Evolutionary conservation across 2,329 filamentous ascomycete species (phyloP).

Genomic region (Ophiostoma perfectum): DNA sequence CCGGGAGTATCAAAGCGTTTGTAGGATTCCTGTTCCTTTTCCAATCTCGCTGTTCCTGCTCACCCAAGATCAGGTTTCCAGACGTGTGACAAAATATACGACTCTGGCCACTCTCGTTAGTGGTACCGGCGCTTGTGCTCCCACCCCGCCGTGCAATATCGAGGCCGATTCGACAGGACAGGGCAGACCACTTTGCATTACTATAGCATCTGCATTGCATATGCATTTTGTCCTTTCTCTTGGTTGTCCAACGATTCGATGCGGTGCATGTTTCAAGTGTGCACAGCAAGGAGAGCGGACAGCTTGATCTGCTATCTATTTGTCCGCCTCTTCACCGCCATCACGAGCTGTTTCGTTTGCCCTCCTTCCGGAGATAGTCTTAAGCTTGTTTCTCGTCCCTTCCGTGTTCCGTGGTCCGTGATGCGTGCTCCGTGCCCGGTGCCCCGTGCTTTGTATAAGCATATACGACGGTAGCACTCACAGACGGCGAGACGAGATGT

Average conservation of each 20-base stretch:
- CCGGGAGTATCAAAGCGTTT: too few species aligned
- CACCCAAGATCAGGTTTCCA: neutral
- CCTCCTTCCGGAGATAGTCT: neutral
- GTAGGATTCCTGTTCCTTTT: too few species aligned
- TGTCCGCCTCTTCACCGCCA: neutral
- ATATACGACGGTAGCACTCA: neutral
- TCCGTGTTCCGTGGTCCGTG: neutral
- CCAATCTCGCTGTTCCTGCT: neutral
- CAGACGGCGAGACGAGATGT: neutral
- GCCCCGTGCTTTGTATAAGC: too few species aligned
- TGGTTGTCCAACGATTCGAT: too few species aligned
- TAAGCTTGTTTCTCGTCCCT: neutral
- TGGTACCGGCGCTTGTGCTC: neutral
- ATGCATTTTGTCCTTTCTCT: too few species aligned
- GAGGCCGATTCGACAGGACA: too few species aligned
- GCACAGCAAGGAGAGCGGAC: too few species aligned
- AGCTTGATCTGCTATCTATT: neutral
- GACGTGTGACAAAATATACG: neutral
- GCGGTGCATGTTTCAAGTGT: too few species aligned
- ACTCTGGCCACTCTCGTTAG: neutral
- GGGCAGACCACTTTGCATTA: too few species aligned
- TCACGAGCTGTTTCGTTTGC: neutral
- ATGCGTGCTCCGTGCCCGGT: too few species aligned
- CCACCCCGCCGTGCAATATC: neutral
- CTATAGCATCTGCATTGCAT: too few species aligned